phyloP scores from a whole-genome alignment of 164 flowering plant species.

The Stephania yunnanensis region DNA sequence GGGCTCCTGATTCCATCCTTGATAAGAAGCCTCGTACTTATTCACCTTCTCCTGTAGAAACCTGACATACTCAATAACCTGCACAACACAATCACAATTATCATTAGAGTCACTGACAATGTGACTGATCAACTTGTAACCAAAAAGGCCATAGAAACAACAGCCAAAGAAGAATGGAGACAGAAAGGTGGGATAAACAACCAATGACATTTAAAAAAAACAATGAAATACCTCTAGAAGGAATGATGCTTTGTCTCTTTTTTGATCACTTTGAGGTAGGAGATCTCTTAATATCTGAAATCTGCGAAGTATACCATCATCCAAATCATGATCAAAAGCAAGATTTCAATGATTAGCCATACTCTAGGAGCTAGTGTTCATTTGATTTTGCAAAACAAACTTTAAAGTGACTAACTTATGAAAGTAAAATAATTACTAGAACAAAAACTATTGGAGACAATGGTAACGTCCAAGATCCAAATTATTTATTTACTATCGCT shows the following conservation, averaged over 20 bases:
- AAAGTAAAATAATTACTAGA: background rate
- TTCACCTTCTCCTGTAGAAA: conserved; percentile 62
- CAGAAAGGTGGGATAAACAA: background rate
- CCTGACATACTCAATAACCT: conserved; percentile 82
- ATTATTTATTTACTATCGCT: too few species aligned
- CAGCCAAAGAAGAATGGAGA: background rate
- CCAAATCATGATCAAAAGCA: background rate
- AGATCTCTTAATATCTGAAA: conserved; percentile 86
- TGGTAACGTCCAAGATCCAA: background rate
- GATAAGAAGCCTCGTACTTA: conserved; percentile 56
- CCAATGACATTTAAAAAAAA: background rate
- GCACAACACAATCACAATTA: conserved; percentile 19
- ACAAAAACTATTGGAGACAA: background rate
- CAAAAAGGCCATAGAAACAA: background rate
- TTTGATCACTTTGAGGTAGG: conserved; percentile 83
- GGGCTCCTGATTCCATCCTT: conserved; percentile 56
- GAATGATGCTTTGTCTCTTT: conserved; percentile 95
- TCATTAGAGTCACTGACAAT: background rate
- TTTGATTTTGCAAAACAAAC: background rate
- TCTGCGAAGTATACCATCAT: conserved; percentile 29
- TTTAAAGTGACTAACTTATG: background rate
- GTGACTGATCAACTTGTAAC: background rate
- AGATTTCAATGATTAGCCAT: background rate
- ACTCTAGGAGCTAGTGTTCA: background rate
- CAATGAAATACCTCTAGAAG: conserved; percentile 57